Percentiles rank a stretch among this genome's conserved stretches.
These are phyloP conservation scores for Zea luxurians DNA, from an alignment of 176 grass and related monocot species.

Conservation along the genomic window DNA sequence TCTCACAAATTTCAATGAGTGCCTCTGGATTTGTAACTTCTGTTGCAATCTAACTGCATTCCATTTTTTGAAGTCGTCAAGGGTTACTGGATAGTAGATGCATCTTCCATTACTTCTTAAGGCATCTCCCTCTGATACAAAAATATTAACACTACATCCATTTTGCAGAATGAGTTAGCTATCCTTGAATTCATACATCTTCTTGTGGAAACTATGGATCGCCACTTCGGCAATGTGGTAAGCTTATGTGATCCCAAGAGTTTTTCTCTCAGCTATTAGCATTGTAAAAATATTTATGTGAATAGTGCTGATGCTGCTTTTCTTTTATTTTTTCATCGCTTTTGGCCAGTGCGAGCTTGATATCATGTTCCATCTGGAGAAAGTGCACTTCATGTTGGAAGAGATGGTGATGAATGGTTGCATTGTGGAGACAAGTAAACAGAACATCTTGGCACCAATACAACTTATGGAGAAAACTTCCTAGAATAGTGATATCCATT, in stretches of 20 bases:
- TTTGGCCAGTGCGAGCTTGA: constrained; percentile 73
- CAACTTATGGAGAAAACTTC: constrained; percentile 93
- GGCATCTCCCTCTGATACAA: neutral
- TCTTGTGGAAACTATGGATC: constrained; percentile 89
- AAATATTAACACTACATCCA: neutral
- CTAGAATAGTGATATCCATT: constrained; percentile 33
- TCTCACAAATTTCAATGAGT: neutral
- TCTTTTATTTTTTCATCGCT: neutral
- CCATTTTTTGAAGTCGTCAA: neutral
- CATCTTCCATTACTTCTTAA: neutral
- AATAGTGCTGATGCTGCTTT: neutral
- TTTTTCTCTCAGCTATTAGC: neutral
- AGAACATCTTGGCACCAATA: constrained; percentile 84
- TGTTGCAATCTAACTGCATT: neutral
- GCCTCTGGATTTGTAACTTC: neutral
- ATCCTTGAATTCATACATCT: constrained; percentile 99
- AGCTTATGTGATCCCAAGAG: neutral
- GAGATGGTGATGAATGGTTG: constrained; percentile 99
- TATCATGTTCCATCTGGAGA: constrained; percentile 98
- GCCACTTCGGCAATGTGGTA: constrained; percentile 98
- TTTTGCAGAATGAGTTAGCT: constrained; percentile 85
- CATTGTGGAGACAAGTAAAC: constrained; percentile 96
- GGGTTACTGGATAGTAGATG: neutral
- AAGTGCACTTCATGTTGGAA: constrained; percentile 98
- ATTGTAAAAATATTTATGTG: neutral